phyloP scores from a whole-genome alignment of 1,284 basidiomycete species.

The Apiotrichum montevideense region DNA sequence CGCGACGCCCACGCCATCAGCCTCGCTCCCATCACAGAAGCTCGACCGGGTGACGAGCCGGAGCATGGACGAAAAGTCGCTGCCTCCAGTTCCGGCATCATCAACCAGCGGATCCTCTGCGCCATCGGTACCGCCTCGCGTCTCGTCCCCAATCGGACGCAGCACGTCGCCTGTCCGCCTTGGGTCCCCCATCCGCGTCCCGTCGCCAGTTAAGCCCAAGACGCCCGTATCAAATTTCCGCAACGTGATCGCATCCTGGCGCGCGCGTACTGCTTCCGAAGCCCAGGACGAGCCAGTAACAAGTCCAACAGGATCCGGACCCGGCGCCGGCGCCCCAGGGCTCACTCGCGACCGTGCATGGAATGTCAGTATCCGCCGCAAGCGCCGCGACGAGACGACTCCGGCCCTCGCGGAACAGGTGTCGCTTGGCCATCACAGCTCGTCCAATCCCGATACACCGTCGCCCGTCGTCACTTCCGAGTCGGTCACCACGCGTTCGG shows the following conservation, averaged over 20 bases:
- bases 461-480: background rate
- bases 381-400: conserved; percentile 50
- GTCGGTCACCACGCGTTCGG: background rate
- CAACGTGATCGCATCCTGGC: conserved; percentile 70
- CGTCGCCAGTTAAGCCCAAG: conserved; percentile 23
- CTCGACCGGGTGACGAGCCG: background rate
- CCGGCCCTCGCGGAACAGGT: conserved; percentile 6
- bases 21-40: background rate
- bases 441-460: background rate
- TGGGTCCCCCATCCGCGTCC: conserved; percentile 5
- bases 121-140: background rate
- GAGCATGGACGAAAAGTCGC: background rate
- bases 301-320: conserved; percentile 54
- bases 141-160: background rate
- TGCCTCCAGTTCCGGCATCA: background rate
- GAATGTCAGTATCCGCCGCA: conserved; percentile 59
- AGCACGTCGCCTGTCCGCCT: conserved; percentile 7
- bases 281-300: background rate
- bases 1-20: background rate
- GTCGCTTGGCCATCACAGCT: background rate
- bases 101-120: background rate
- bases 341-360: conserved; percentile 41
- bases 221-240: conserved; percentile 53
- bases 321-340: too few relatives aligned
- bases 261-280: conserved; percentile 15